Evolutionary conservation across 1,139 yeast species (phyloP).

Genomic region (Scheffersomyces segobiensis): DNA sequence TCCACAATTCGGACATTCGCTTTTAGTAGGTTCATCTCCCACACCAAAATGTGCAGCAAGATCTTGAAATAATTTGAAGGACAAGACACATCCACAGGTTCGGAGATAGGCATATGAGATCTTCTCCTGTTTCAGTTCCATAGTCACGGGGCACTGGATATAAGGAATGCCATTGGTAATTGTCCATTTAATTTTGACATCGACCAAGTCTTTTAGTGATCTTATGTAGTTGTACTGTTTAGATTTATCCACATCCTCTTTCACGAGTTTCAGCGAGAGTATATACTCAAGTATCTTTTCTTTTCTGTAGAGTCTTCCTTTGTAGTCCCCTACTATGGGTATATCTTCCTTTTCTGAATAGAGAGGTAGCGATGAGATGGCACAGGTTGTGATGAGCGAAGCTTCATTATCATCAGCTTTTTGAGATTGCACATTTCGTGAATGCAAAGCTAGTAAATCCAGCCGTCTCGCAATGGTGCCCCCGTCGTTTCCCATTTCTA

Average conservation of each 20-base stretch:
- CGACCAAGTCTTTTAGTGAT: constrained; percentile 30
- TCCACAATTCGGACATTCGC: constrained; percentile 38
- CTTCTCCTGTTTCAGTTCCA: constrained; percentile 8
- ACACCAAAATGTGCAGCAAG: constrained; percentile 6
- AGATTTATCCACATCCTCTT: constrained; percentile 15
- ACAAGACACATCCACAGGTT: constrained; percentile 44
- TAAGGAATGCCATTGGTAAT: constrained; percentile 1
- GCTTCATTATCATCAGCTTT: constrained; percentile 7
- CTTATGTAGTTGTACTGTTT: constrained; percentile 43
- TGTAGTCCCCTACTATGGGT: constrained; percentile 69
- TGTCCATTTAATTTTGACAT: constrained; percentile 27
- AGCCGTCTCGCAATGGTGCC: constrained; percentile 50
- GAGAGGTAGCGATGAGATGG: constrained; percentile 30
- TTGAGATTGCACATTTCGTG: background rate
- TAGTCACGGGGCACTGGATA: constrained; percentile 43
- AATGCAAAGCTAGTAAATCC: constrained; percentile 37
- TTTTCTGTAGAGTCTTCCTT: constrained; percentile 70
- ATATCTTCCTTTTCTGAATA: constrained; percentile 6
- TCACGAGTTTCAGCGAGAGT: constrained; percentile 32
- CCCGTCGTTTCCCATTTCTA: constrained; percentile 50
- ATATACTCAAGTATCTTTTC: constrained; percentile 64
- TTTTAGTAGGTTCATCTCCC: constrained; percentile 4
- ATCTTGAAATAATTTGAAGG: constrained; percentile 23
- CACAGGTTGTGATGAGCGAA: constrained; percentile 18
- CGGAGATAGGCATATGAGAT: constrained; percentile 30